Conservation (phyloP, 257 asterid species). For the Solanum tarapatanum region DNA sequence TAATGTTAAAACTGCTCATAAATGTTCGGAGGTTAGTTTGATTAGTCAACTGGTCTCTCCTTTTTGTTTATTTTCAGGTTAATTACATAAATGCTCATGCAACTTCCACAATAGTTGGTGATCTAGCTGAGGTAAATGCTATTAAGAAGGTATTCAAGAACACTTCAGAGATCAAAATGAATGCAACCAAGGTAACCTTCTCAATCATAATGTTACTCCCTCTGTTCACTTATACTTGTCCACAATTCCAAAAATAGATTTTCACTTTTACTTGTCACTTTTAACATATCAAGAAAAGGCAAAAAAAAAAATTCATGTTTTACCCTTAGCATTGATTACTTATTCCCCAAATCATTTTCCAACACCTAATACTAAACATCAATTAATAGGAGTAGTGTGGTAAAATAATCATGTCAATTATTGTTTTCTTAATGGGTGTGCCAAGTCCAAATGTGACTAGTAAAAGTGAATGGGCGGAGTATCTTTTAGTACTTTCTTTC, state of each 20-base stretch:
- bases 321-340: not conserved
- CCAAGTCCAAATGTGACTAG: not conserved
- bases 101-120: constrained; percentile 88
- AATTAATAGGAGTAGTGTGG: not conserved
- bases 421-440: not conserved
- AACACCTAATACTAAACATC: not conserved
- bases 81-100: constrained; percentile 94
- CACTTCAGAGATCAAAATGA: constrained; percentile 66
- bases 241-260: not conserved
- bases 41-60: not conserved
- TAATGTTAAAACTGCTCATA: not conserved
- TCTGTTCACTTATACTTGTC: no score
- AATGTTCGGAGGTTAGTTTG: not conserved
- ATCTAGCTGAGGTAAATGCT: constrained; percentile 87
- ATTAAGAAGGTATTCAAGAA: constrained; percentile 83
- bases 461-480: not conserved
- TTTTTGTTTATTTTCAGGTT: constrained; percentile 39
- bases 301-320: not conserved
- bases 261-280: not conserved
- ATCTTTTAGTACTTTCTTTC: not conserved
- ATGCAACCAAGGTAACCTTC: constrained; percentile 69
- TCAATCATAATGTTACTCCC: not conserved
- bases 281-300: not conserved
- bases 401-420: not conserved
- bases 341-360: not conserved